phyloP scores from a whole-genome alignment of 345 rosid genomes.

The Hibiscus syriacus region DNA sequence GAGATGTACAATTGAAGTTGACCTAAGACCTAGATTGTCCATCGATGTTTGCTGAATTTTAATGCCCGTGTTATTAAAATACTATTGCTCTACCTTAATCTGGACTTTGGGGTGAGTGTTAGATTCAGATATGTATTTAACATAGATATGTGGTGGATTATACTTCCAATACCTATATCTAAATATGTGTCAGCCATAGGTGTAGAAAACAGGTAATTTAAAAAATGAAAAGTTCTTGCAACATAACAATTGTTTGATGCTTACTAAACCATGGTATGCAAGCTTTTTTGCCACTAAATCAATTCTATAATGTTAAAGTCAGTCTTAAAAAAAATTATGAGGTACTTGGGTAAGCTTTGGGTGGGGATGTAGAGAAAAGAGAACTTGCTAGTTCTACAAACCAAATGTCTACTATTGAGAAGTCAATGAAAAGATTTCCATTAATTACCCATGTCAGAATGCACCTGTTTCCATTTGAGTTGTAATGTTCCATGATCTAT shows the following conservation, averaged over 20 bases:
- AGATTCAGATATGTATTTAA: not conserved
- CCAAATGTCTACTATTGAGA: not conserved
- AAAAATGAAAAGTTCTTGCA: not conserved
- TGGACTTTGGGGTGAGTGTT: not conserved
- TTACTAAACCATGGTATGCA: no score
- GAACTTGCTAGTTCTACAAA: no score
- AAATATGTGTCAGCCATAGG: not conserved
- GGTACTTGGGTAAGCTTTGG: no score
- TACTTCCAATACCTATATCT: not conserved
- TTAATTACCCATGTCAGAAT: not conserved
- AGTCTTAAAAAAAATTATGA: no score
- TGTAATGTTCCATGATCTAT: not conserved
- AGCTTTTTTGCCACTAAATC: no score
- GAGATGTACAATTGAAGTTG: not conserved
- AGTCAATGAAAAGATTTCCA: not conserved
- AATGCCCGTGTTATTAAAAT: not conserved
- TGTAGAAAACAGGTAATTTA: not conserved
- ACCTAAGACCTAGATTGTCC: not conserved
- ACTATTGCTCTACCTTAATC: not conserved
- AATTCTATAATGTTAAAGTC: no score
- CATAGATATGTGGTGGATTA: not conserved
- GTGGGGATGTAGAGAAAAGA: no score
- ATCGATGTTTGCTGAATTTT: slow-evolving; percentile 1
- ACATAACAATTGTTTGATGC: not conserved
- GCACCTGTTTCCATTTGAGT: not conserved